These are phyloP conservation scores for Bipolaris zeicola DNA, from an alignment of 2,329 filamentous ascomycete genomes.

Conservation along the genomic window DNA sequence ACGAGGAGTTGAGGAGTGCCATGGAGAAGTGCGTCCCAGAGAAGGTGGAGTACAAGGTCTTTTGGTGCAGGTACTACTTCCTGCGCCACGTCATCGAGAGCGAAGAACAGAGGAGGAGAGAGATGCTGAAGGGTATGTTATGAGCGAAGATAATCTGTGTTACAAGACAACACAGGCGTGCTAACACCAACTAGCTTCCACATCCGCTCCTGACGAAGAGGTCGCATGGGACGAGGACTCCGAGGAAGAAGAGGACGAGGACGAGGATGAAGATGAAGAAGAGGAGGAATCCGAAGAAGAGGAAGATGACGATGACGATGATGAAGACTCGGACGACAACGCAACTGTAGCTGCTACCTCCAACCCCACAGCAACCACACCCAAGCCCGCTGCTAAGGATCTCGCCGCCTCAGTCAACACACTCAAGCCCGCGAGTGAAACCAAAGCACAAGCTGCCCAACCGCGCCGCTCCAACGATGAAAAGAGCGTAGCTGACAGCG, in stretches of 20 bases:
- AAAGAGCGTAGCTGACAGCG: constrained; percentile 89
- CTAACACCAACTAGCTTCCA: constrained; percentile 53
- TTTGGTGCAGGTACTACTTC: constrained; percentile 97
- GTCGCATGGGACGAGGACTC: constrained; percentile 75
- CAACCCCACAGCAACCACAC: constrained; percentile 10
- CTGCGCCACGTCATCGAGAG: constrained; percentile 89
- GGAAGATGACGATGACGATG: constrained; percentile 16
- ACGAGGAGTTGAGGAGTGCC: constrained; percentile 79
- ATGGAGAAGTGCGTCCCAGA: constrained; percentile 98
- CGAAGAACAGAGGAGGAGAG: constrained; percentile 84
- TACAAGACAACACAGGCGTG: background rate
- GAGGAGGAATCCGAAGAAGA: constrained; percentile 24
- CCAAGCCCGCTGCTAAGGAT: constrained; percentile 15
- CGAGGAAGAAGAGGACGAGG: constrained; percentile 55
- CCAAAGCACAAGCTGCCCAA: constrained; percentile 61
- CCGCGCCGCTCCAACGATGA: constrained; percentile 70
- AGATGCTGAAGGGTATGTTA: constrained; percentile 82
- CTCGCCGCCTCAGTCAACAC: constrained; percentile 46
- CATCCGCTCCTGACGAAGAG: constrained; percentile 75
- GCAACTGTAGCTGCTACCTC: constrained; percentile 9
- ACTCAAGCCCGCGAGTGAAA: constrained; percentile 42
- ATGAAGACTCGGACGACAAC: constrained; percentile 14
- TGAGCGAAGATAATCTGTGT: no score
- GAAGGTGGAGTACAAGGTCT: constrained; percentile 82
- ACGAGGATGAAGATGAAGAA: constrained; percentile 39